phyloP scores from a whole-genome alignment of 2,329 filamentous ascomycete genomes.

The Hypoxylon sp. region DNA sequence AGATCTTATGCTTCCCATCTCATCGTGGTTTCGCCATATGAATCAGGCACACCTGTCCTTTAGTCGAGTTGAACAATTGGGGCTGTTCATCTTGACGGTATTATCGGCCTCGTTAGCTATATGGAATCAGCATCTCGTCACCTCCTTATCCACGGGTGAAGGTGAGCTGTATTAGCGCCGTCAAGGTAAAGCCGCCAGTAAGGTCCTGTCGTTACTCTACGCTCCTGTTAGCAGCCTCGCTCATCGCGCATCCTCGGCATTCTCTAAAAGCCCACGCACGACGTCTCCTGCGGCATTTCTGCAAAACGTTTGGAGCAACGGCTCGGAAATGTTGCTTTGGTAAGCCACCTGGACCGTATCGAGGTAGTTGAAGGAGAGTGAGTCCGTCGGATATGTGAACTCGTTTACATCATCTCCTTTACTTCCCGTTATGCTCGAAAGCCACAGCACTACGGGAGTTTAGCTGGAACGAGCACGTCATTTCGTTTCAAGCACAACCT shows the following conservation, averaged over 20 bases:
- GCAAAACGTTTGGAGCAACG: slow-evolving; percentile 21
- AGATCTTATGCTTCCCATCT: not conserved
- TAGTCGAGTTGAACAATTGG: slow-evolving; percentile 17
- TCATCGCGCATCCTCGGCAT: not conserved
- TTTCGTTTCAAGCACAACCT: not conserved
- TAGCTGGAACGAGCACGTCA: slow-evolving; percentile 6
- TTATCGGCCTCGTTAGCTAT: not conserved
- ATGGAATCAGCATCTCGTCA: slow-evolving; percentile 22
- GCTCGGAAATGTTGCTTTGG: slow-evolving; percentile 17
- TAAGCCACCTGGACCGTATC: slow-evolving; percentile 21
- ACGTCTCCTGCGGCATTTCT: not conserved
- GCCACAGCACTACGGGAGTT: not conserved
- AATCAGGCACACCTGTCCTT: slow-evolving; percentile 19
- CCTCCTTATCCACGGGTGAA: not conserved
- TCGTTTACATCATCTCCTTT: slow-evolving; percentile 8
- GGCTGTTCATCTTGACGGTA: slow-evolving; percentile 6
- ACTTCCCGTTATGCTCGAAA: not conserved
- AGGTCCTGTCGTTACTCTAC: slow-evolving; percentile 16
- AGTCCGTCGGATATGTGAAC: slow-evolving; percentile 13
- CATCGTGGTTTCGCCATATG: not conserved
- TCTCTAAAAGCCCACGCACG: slow-evolving; percentile 9
- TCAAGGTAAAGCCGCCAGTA: not conserved
- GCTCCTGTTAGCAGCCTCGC: slow-evolving; percentile 1
- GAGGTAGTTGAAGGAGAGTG: slow-evolving; percentile 9
- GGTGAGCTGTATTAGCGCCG: slow-evolving; percentile 13